A percentile compares a stretch with the other conserved stretches of the same genome.
phyloP scores from a whole-genome alignment of 2,329 filamentous ascomycete genomes.

The Curvularia eragrostidis region DNA sequence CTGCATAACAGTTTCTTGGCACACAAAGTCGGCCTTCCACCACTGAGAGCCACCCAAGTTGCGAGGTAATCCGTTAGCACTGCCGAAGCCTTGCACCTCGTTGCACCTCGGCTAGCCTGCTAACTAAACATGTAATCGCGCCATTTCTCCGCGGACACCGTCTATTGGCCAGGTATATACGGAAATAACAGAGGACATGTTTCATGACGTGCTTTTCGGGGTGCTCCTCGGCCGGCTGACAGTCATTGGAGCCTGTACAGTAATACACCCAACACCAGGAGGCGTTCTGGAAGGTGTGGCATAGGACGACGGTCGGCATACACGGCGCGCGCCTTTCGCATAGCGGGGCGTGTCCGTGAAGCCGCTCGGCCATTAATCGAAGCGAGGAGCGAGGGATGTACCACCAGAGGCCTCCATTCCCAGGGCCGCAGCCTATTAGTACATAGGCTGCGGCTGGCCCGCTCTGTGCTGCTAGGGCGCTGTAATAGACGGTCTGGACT shows the following conservation, averaged over 20 bases:
- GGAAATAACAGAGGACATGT: constrained; percentile 8
- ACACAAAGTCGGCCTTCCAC: not conserved
- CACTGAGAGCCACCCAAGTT: not conserved
- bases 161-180: constrained; percentile 1
- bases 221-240: not conserved
- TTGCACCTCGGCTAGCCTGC: not conserved
- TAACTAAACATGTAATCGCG: not conserved
- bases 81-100: not conserved
- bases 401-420: not conserved
- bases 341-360: not conserved
- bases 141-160: not conserved
- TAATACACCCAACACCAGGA: not conserved
- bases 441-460: not conserved
- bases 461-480: not conserved
- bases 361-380: not conserved
- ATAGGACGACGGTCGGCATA: not conserved
- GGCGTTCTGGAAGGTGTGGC: not conserved
- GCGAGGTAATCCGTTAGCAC: not conserved
- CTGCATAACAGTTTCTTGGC: not conserved
- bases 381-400: not conserved
- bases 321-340: not conserved
- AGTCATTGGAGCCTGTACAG: not conserved
- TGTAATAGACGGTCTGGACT: not conserved
- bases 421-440: not conserved
- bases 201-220: constrained; percentile 20